Percentiles rank a stretch among this genome's conserved stretches.
These are phyloP conservation scores for Pyrenophora graminea DNA, from an alignment of 2,329 filamentous ascomycete genomes.

Conservation along the genomic window DNA sequence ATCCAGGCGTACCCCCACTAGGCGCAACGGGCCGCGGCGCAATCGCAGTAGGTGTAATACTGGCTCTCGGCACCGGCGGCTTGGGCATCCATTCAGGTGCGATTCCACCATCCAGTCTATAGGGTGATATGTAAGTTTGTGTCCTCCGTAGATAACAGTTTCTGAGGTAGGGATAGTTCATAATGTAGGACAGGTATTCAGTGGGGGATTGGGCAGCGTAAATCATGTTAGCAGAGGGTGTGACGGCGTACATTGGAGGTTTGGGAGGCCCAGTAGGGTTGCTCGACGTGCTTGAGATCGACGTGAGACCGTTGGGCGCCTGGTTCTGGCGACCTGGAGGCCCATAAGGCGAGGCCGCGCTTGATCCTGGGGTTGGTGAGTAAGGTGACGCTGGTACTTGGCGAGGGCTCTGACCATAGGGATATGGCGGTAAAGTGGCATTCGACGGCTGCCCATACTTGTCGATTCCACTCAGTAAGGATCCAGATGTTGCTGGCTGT, in stretches of 20 bases:
- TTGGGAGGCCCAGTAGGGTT: slow-evolving; percentile 38
- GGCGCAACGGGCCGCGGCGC: slow-evolving; percentile 20
- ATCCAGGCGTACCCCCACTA: slow-evolving; percentile 14
- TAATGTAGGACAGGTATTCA: slow-evolving; percentile 50
- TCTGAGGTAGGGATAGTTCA: slow-evolving; percentile 52
- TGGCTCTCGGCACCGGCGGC: slow-evolving; percentile 10
- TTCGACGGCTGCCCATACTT: slow-evolving; percentile 35
- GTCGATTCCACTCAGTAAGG: slow-evolving; percentile 29
- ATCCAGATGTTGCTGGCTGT: slow-evolving; percentile 26
- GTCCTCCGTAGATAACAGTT: slow-evolving; percentile 52
- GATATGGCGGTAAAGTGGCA: slow-evolving; percentile 29
- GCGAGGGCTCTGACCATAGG: slow-evolving; percentile 27
- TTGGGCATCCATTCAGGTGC: slow-evolving; percentile 47
- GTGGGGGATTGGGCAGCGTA: slow-evolving; percentile 41
- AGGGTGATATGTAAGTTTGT: slow-evolving; percentile 54
- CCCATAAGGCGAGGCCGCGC: slow-evolving; percentile 17
- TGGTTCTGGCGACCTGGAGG: slow-evolving; percentile 22
- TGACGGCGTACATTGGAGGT: slow-evolving; percentile 45
- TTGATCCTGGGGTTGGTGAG: slow-evolving; percentile 22
- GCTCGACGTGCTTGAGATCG: slow-evolving; percentile 40
- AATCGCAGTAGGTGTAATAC: slow-evolving; percentile 15
- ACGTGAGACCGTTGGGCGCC: slow-evolving; percentile 39
- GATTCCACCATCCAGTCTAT: slow-evolving; percentile 50
- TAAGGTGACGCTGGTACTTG: slow-evolving; percentile 30
- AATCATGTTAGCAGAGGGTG: slow-evolving; percentile 44